Base-by-base conservation (phyloP, 148 eudicot species). In the Chenopodium formosanum region DNA sequence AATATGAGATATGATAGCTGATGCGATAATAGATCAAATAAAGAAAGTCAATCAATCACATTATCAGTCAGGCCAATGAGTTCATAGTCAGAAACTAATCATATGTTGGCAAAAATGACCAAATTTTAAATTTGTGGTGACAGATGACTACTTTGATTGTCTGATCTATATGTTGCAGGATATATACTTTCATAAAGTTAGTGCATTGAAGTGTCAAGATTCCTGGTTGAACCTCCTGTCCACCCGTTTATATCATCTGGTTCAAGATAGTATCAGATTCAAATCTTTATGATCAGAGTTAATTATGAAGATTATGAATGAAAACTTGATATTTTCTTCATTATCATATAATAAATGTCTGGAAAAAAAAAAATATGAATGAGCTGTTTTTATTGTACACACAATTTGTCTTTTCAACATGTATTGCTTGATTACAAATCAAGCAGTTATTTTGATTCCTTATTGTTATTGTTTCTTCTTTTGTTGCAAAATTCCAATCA, bases 261-360 rank as follows among this genome's bases (percentile, higher is more conserved):
- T 56, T 56, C 66, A 62, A 22, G 62, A 7, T 62, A 62, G 66
- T 62, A 20, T 62, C 66, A 22, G 25, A 62, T 62, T 62, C 13
- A 12, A 7, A 20, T 22, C 11, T 62, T 7, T 6, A 7, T 31
- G 20, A 31, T 69, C 46, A 12, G 20, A 69, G 9, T 19, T 40
- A 71, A 71, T 71, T 1, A 19, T 9, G n/a, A 40, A 40, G 53
- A 37, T 32, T 44, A 47, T 66, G 31, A 50, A 73, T 77, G 74
- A 75, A 77, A 84, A 81, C 75, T 65, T 64, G 53, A 52, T 63
- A 81, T 84, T 70, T n/a, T 50, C 31, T 71, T 10, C 44, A 40
- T 40, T 40, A 40, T 40, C 44, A 40, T 40, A 40, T 40, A 4
- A 40, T 40, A 40, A 40, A 40, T 40, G 44, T 40, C 44, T 5